Evolutionary conservation across 257 asterid species (phyloP), one percentile per base, ranked within the genome.

Genomic region (Oldenlandia corymbosa): DNA sequence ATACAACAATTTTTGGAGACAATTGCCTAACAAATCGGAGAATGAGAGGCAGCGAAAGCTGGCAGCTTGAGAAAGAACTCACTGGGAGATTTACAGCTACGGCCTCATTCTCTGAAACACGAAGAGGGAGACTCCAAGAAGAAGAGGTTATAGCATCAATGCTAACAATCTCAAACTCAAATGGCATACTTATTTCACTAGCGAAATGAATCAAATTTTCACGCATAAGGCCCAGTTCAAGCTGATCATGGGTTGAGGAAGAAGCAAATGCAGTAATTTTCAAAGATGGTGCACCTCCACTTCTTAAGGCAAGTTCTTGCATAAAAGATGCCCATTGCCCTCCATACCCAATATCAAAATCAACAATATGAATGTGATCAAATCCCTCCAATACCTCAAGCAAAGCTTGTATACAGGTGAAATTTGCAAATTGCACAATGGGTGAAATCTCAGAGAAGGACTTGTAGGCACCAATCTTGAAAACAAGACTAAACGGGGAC

Each of bases 241-340:
- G 82, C 73, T 85, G 95, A 24, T 88, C 95, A 21, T 90, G 94
- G 23, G 86, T 78, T 1, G 83, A 73, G 16, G 90, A 75, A 5
- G 95, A 85, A 48, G 88, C 88, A 34, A 93, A 79, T 1, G 88
- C 96, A 2, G 97, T 93, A 51, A 93, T 81, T 65, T 81, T 93
- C 48, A 93, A 54, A 0, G 90, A 74, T 6, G 88, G 85, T 4
- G 85, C 72, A 23, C 89, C 94, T 30, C 86, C 87, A 39, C 67
- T 79, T 16, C 85, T 74, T 10, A 86, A 48, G 27, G 94, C 83
- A n/a, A 93, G 88, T 80, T 93, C 99, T 80, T 93, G 97, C 93
- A 93, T 90, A 21, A 93, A 83, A 13, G 99, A 87, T 53, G 97
- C 89, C 99, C 99, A 93, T 49, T 90, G 96, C 41, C 92, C 91